These are phyloP conservation scores for Bolboschoenoplectus hybrid DNA, from an alignment of 202 grass and related monocot genomes.

Conservation along the genomic window DNA sequence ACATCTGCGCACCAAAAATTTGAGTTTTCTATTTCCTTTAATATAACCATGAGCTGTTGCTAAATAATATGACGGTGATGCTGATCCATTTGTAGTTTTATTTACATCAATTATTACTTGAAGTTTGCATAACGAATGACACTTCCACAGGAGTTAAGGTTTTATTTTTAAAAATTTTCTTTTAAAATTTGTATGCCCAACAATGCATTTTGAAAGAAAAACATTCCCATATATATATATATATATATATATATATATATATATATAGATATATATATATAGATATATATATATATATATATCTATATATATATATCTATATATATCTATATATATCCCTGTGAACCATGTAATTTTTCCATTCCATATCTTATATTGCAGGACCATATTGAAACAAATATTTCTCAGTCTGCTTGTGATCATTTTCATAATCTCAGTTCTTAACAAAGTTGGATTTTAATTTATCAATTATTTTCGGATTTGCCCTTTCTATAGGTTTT, in stretches of 20 bases:
- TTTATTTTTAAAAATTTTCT: neutral
- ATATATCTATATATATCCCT: neutral
- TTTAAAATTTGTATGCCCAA: neutral
- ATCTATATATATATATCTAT: neutral
- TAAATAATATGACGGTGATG: neutral
- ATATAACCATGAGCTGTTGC: neutral
- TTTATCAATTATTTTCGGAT: constrained; percentile 10
- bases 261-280: too few species aligned
- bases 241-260: neutral
- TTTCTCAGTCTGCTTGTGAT: neutral
- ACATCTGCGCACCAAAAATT: neutral
- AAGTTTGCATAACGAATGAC: neutral
- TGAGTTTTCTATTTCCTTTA: neutral
- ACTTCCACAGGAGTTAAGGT: neutral
- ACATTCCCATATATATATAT: neutral
- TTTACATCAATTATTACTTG: neutral
- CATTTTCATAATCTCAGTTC: neutral
- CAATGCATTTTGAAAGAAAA: neutral
- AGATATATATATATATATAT: neutral
- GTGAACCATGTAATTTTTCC: neutral
- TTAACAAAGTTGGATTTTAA: neutral
- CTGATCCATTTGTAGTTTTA: neutral
- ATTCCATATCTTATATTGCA: neutral
- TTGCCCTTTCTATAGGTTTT: neutral
- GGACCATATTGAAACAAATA: neutral